A percentile compares a stretch with the other conserved stretches of the same genome.
phyloP scores from a whole-genome alignment of 1,139 yeast genomes.

The Sugiyamaella pinicola region DNA sequence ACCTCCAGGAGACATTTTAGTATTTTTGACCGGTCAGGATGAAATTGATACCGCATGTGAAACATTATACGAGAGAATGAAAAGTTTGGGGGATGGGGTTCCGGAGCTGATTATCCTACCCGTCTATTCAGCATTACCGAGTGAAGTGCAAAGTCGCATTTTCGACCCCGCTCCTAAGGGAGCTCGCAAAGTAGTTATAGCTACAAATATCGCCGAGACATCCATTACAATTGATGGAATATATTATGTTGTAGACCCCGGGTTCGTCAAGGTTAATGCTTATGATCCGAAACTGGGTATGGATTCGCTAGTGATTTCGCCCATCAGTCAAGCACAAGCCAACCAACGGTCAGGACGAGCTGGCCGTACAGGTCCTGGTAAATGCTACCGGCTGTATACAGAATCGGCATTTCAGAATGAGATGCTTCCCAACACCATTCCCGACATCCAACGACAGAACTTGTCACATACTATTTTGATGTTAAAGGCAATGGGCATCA shows the following conservation, averaged over 20 bases:
- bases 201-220: constrained; percentile 83
- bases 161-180: constrained; percentile 77
- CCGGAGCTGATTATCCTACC: constrained; percentile 80
- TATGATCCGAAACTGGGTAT: constrained; percentile 76
- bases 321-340: constrained; percentile 82
- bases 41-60: constrained; percentile 92
- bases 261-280: constrained; percentile 76
- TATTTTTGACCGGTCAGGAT: constrained; percentile 87
- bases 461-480: constrained; percentile 80
- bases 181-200: constrained; percentile 69
- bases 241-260: constrained; percentile 76
- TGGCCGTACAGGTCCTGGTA: constrained; percentile 85
- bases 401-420: constrained; percentile 68
- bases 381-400: constrained; percentile 74
- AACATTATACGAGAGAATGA: constrained; percentile 64
- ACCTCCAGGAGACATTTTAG: constrained; percentile 78
- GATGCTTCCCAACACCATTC: constrained; percentile 81
- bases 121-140: constrained; percentile 77
- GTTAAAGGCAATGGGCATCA: constrained; percentile 94
- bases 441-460: constrained; percentile 93
- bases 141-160: constrained; percentile 70
- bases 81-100: constrained; percentile 62
- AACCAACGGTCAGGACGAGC: constrained; percentile 84
- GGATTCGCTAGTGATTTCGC: constrained; percentile 72
- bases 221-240: constrained; percentile 82